Evolutionary conservation across 768 basidiomycete genomes (phyloP), one percentile per base, ranked within the genome.

Genomic region (Mycena galericulata): DNA sequence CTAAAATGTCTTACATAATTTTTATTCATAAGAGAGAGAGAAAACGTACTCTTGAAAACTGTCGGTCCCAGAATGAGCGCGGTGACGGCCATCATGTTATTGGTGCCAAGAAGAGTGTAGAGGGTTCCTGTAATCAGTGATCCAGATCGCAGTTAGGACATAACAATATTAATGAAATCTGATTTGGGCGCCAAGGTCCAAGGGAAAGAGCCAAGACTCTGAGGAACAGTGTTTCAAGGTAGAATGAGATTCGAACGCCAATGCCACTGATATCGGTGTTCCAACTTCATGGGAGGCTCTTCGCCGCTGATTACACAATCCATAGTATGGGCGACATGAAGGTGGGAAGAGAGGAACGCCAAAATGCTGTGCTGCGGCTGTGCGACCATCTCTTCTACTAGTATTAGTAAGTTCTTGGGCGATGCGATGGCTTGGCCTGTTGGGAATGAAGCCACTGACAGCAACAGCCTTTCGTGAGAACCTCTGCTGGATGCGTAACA

Each of bases 221-320:
- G 41, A 66, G 65, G 43, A 73, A 72, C 4, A 72, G 36, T 3
- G 72, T 72, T 56, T 73, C 70, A 22, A 73, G 59, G 34, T 72
- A 73, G 27, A 73, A 72, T 12, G 70, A 73, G 34, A 71, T 27
- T 18, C 72, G 72, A 24, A 73, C 72, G 1, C 70, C 72, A 26
- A 65, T 71, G 2, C 72, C 72, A 24, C 70, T 68, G 49, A 73
- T 64, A 50, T 73, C 72, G 7, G 62, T 61, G 60, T 65, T n/a
- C n/a, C n/a, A n/a, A n/a, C n/a, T n/a, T 72, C 57, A 69, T 60
- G 10, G 53, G 30, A 3, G 71, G 71, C 5, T 58, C 70, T 7
- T 61, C 70, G 14, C 38, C 41, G 29, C 12, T n/a, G n/a, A n/a
- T 26, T 12, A 5, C 3, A 36, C 55, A 57, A 11, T n/a, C 27